Evolutionary conservation across 2,329 filamentous ascomycete species (phyloP).

Genomic region (Penicillium sp.): DNA sequence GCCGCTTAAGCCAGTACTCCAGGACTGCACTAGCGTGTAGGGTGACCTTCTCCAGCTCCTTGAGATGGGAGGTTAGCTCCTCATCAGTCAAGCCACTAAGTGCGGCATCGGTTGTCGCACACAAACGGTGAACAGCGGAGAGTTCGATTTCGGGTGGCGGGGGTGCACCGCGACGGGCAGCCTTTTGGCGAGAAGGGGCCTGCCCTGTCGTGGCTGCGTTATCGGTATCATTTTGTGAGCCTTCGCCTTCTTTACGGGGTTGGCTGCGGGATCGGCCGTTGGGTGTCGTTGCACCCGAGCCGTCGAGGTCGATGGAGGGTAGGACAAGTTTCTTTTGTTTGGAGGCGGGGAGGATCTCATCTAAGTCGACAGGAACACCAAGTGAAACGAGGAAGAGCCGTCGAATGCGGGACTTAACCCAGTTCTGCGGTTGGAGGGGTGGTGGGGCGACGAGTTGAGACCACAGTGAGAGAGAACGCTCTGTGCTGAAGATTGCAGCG

Average conservation of each 20-base stretch:
- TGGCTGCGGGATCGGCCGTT: conserved; percentile 54
- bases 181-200: conserved; percentile 33
- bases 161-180: conserved; percentile 54
- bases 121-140: conserved; percentile 75
- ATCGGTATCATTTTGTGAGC: conserved; percentile 28
- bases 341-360: conserved; percentile 94
- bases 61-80: conserved; percentile 75
- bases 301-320: conserved; percentile 70
- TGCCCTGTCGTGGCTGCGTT: conserved; percentile 32
- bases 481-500: conserved; percentile 74
- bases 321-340: conserved; percentile 98
- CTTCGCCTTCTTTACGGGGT: conserved; percentile 35
- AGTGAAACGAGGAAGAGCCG: conserved; percentile 94
- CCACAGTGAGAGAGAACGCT: conserved; percentile 89
- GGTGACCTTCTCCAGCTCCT: conserved; percentile 70
- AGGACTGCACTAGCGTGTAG: conserved; percentile 75
- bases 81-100: conserved; percentile 76
- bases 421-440: conserved; percentile 92
- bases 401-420: conserved; percentile 94
- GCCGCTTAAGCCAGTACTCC: conserved; percentile 84
- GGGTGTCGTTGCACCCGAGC: conserved; percentile 60
- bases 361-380: conserved; percentile 92
- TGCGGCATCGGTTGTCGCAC: conserved; percentile 82
- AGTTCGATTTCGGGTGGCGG: conserved; percentile 78
- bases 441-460: conserved; percentile 94